These are phyloP conservation scores for Ottelia alismoides DNA, from an alignment of 106 monocot genomes.

Conservation along the genomic window DNA sequence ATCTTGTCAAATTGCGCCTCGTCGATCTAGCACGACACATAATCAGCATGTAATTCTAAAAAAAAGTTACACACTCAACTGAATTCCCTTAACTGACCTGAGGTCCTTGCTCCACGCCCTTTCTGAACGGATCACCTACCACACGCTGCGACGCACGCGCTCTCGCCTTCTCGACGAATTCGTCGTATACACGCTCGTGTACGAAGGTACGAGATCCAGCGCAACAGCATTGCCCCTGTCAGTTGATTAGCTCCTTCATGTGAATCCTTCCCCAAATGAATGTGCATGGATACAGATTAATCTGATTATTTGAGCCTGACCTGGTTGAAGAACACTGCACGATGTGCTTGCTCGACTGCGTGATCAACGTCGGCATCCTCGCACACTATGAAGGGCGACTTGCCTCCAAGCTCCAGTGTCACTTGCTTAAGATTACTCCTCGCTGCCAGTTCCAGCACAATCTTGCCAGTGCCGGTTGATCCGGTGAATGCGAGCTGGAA, in stretches of 20 bases:
- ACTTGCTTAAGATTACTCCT: slow-evolving; percentile 89
- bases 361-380: slow-evolving; percentile 84
- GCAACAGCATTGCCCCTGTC: slow-evolving; percentile 89
- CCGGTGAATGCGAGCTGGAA: slow-evolving; percentile 88
- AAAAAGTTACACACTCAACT: not conserved
- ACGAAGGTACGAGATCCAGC: slow-evolving; percentile 93
- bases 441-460: slow-evolving; percentile 82
- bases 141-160: slow-evolving; percentile 64
- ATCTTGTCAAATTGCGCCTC: slow-evolving; percentile 75
- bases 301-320: slow-evolving; percentile 16
- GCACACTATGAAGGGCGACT: slow-evolving; percentile 65
- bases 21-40: slow-evolving; percentile 42
- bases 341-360: slow-evolving; percentile 88
- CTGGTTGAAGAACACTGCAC: slow-evolving; percentile 94
- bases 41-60: not conserved
- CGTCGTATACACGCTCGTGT: slow-evolving; percentile 77
- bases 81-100: slow-evolving; percentile 68
- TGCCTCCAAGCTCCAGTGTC: slow-evolving; percentile 80
- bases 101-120: slow-evolving; percentile 93
- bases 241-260: not conserved
- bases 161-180: slow-evolving; percentile 88
- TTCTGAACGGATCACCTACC: slow-evolving; percentile 85
- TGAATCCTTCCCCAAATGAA: not conserved
- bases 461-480: slow-evolving; percentile 75
- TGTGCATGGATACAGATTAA: not conserved